Conservation (phyloP, 305 asterid genomes). For the Fraxinus velutina region DNA sequence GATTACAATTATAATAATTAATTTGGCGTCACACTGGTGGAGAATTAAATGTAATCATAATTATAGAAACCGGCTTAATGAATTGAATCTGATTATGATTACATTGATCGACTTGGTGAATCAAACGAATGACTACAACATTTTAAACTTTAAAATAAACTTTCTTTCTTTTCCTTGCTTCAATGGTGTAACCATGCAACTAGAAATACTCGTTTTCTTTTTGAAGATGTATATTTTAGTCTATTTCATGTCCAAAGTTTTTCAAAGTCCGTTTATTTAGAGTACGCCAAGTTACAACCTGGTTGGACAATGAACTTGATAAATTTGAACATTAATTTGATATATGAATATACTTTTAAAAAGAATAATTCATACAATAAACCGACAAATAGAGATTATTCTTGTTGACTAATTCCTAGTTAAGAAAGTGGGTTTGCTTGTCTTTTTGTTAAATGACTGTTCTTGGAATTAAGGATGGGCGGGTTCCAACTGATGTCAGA, state of each 20-base stretch:
- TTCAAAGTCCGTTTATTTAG: neutral
- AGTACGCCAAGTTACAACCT: neutral
- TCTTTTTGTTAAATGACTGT: neutral
- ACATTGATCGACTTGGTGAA: neutral
- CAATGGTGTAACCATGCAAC: neutral
- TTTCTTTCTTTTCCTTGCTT: neutral
- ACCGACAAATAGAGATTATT: neutral
- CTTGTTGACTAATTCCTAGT: neutral
- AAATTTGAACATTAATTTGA: neutral
- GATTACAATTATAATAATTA: too few relatives aligned
- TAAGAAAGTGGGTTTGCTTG: neutral
- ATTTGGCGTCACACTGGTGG: neutral
- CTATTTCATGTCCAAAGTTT: neutral
- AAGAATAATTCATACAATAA: neutral
- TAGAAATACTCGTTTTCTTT: neutral
- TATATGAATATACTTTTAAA: neutral
- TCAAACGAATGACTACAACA: too few relatives aligned
- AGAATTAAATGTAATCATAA: too few relatives aligned
- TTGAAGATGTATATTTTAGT: neutral
- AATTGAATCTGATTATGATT: neutral
- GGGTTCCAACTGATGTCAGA: constrained; percentile 37
- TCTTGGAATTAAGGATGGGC: constrained; percentile 11
- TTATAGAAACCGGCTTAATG: neutral
- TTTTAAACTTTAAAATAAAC: too few relatives aligned
- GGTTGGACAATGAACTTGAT: neutral